Evolutionary conservation across 2,329 filamentous ascomycete genomes (phyloP), one percentile per base, ranked within the genome.

Genomic region (Cladorrhinum sp.): DNA sequence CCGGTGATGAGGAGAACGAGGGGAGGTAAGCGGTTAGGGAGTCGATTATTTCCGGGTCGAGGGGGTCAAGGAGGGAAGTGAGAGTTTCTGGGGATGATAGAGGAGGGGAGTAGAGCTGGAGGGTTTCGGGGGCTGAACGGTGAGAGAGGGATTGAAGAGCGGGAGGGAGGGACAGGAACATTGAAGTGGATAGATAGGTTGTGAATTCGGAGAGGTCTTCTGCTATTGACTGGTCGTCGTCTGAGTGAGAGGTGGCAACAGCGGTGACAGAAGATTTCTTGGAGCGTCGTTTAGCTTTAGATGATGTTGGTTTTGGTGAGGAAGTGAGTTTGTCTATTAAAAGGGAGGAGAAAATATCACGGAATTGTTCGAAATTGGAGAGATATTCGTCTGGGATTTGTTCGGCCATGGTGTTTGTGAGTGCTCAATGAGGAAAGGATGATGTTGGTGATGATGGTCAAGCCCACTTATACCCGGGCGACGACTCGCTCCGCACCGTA

Each of bases 171-270:
- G 76, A 79, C 4, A 80, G 75, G 73, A 94, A 96, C 57, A 88
- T 84, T 70, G 90, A 83, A 53, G 77, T 75, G 23, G 90, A 86
- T 28, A 95, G 82, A 73, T 93, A 95, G 78, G 93, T 87, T 58
- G 90, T 86, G 74, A 96, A 96, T 1, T 96, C 92, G 62, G 63
- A 54, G 2, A 67, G 64, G 33, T 66, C 66, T 21, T 65, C 63
- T 16, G 58, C 56, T n/a, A 16, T 3, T 14, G 36, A 3, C 4
- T 42, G 36, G 16, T 8, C 36, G 14, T 42, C 36, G 36, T 42
- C 14, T 30, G 16, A 50, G 33, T 23, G 59, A 21, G 18, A 33
- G 36, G 1, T 18, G 16, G 26, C 16, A 10, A 28, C 24, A 21
- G 49, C 5, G 10, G 30, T 23, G 7, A 46, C 9, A 21, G 48